phyloP scores from a whole-genome alignment of 1,284 basidiomycete species.

The Xerocomus amazonicus region DNA sequence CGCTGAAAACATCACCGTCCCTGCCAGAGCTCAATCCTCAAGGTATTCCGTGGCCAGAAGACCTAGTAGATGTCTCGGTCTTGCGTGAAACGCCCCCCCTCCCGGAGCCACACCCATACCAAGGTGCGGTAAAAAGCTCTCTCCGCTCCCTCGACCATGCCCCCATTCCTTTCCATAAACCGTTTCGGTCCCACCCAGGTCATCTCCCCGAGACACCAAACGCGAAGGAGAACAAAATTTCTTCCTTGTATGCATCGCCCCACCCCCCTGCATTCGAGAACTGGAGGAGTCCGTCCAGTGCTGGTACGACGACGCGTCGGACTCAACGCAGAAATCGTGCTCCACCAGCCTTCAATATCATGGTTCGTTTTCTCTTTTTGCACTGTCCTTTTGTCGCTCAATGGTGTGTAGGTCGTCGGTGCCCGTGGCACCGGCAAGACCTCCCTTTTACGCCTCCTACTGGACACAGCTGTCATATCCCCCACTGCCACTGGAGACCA shows the following conservation, averaged over 20 bases:
- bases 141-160: conserved; percentile 46
- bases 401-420: conserved; percentile 59
- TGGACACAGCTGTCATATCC: conserved; percentile 75
- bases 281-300: conserved; percentile 38
- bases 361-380: conserved; percentile 44
- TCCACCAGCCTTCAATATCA: conserved; percentile 79
- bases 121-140: conserved; percentile 66
- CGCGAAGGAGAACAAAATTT: conserved; percentile 48
- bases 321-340: conserved; percentile 57
- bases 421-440: conserved; percentile 78
- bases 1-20: conserved; percentile 57
- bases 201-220: conserved; percentile 38
- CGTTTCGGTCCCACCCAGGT: conserved; percentile 49
- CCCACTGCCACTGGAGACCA: conserved; percentile 68
- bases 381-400: neutral
- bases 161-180: conserved; percentile 75
- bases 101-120: conserved; percentile 34
- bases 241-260: conserved; percentile 61
- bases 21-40: conserved; percentile 69
- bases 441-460: conserved; percentile 61
- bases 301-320: conserved; percentile 44
- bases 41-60: conserved; percentile 76
- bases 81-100: conserved; percentile 47
- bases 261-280: conserved; percentile 56
- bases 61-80: conserved; percentile 65